Evolutionary conservation across 2,329 filamentous ascomycete genomes (phyloP).

Genomic region (Nothophaeocryptopus gaeumannii): DNA sequence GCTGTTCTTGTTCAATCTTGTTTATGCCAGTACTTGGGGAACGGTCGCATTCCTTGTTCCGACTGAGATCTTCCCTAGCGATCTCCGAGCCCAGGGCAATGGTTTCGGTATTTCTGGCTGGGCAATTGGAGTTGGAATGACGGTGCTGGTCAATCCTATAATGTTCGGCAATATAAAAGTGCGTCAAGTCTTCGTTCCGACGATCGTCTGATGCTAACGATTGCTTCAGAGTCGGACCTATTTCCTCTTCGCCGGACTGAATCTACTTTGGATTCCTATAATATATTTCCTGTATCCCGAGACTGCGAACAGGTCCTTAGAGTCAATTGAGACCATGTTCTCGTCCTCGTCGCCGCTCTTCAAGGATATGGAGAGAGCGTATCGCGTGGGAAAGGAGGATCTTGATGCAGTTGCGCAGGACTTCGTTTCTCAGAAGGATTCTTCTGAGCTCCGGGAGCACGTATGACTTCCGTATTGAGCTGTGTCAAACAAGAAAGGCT

Average conservation of each 20-base stretch:
- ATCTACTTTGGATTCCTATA: conserved; percentile 49
- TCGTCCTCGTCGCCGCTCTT: conserved; percentile 44
- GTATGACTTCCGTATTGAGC: background rate
- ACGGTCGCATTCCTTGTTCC: conserved; percentile 51
- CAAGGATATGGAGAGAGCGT: conserved; percentile 47
- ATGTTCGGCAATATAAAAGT: conserved; percentile 41
- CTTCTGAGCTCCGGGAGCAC: background rate
- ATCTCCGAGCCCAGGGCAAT: conserved; percentile 58
- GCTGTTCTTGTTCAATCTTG: conserved; percentile 52
- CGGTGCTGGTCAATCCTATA: conserved; percentile 50
- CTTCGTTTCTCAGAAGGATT: background rate
- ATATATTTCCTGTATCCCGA: conserved; percentile 19
- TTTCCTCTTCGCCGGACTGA: conserved; percentile 52
- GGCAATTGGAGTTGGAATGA: conserved; percentile 58
- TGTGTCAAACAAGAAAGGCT: background rate
- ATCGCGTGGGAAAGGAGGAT: conserved; percentile 15
- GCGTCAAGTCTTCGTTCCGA: too few relatives aligned
- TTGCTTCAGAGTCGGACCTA: conserved; percentile 44
- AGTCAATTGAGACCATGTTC: conserved; percentile 38
- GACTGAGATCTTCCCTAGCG: conserved; percentile 56
- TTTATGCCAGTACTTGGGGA: conserved; percentile 52
- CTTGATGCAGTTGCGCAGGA: background rate
- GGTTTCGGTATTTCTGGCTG: conserved; percentile 59
- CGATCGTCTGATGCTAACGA: too few relatives aligned
- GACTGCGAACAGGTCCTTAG: conserved; percentile 35